phyloP scores from a whole-genome alignment of 805 yeast genomes.

The Lipomyces kockii region DNA sequence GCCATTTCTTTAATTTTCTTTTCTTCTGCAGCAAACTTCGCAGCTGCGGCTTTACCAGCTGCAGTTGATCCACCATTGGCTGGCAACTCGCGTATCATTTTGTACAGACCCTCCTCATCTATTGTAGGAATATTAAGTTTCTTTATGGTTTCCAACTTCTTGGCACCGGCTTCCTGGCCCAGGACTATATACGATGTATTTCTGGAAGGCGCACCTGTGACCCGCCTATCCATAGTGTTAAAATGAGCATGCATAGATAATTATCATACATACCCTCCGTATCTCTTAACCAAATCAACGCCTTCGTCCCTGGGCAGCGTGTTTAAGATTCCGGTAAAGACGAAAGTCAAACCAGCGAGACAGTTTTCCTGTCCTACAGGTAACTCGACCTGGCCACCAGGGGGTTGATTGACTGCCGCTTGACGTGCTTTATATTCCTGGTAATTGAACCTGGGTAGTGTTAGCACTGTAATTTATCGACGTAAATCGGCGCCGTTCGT shows the following conservation, averaged over 20 bases:
- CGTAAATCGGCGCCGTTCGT: background rate
- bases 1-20: conserved; percentile 56
- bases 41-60: conserved; percentile 72
- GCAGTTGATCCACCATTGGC: conserved; percentile 89
- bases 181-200: conserved; percentile 87
- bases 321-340: conserved; percentile 90
- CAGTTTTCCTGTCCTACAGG: conserved; percentile 89
- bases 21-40: conserved; percentile 73
- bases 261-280: conserved; percentile 85
- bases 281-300: conserved; percentile 74
- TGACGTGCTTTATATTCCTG: conserved; percentile 24
- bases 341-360: conserved; percentile 84
- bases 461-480: background rate
- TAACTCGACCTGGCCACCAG: conserved; percentile 42
- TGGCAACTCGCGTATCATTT: conserved; percentile 78
- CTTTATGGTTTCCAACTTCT: conserved; percentile 82
- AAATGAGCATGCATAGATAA: background rate
- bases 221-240: conserved; percentile 7
- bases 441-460: conserved; percentile 13
- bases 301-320: conserved; percentile 75
- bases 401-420: conserved; percentile 12
- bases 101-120: conserved; percentile 82
- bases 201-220: conserved; percentile 70
- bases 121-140: conserved; percentile 77
- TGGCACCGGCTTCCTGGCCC: conserved; percentile 96